Base-by-base conservation (phyloP, 2,329 filamentous ascomycete species). In the Ophiostoma ulmi region DNA sequence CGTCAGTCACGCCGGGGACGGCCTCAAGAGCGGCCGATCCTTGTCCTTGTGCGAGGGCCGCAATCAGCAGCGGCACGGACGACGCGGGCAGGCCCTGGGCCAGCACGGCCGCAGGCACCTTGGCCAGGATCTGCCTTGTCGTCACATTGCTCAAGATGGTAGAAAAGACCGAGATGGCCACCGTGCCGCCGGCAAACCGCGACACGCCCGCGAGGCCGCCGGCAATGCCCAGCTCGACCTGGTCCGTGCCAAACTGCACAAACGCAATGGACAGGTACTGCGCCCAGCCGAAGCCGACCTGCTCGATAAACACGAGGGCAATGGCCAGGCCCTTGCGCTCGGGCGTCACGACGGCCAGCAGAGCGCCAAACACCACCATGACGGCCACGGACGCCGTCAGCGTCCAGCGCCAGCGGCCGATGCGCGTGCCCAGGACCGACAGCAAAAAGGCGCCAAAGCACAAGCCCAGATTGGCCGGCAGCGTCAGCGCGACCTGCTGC, bases 201-300 rank as follows among this genome's bases (percentile, higher is more conserved):
- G 80, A 79, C 5, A 81, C 79, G 31, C 82, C 81, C 5, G 79
- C 78, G 13, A 83, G 77, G 67, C 80, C 82, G 48, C 81, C 81
- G 58, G 77, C 78, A 17, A 82, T 79, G 17, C 83, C 83, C 0
- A 85, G 78, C 67, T 84, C 81, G 22, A 80, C 78, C 72, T 85
- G 83, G 36, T 82, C 79, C 2, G 83, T 82, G n/a, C 82, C 83
- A 71, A 84, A 80, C 74, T 84, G 83, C 6, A 80, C 82, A 72
- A 82, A 80, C 1, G 83, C 81, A 73, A 85, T 84, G 22, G 79
- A 80, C 26, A 84, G 75, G 70, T 83, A 83, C 70, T 82, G 78
- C 3, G 80, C 82, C 80, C 81, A 84, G 6, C 82, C 82, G 73
- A 82, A 85, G 5, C 80, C 82, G 14, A 78, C 76, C 74, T 82